Evolutionary conservation across 2,329 filamentous ascomycete species (phyloP).

Genomic region (Sporothrix dimorphospora): DNA sequence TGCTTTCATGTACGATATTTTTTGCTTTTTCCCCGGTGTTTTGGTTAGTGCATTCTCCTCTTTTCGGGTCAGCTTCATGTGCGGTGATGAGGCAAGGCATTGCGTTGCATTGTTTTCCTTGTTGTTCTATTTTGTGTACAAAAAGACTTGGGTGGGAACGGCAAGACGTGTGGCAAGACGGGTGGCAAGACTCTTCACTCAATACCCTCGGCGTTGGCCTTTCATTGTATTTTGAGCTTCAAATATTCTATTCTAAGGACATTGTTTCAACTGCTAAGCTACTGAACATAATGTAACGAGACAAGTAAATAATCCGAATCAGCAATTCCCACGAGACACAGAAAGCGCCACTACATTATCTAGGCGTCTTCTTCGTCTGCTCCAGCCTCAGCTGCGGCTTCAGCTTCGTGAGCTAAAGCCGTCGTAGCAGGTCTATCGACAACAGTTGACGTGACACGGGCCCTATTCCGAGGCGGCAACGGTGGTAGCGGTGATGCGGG

Average conservation of each 20-base stretch:
- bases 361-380: no score
- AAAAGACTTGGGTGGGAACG: conserved; percentile 5
- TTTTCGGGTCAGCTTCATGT: neutral
- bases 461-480: neutral
- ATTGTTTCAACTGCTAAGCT: neutral
- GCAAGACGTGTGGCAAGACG: neutral
- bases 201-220: conserved; percentile 30
- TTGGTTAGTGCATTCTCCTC: neutral
- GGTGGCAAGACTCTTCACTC: conserved; percentile 31
- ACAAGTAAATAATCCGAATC: neutral
- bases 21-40: neutral
- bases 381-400: neutral
- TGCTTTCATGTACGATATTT: neutral
- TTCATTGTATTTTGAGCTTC: neutral
- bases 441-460: neutral
- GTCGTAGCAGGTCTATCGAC: neutral
- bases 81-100: no score
- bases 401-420: neutral
- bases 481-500: neutral
- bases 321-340: neutral
- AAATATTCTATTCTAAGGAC: neutral
- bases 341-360: neutral
- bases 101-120: neutral
- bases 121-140: neutral
- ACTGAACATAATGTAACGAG: no score